Percentiles rank a stretch among this genome's conserved stretches.
Conservation (phyloP, 1,284 basidiomycete genomes). For the Ustilago lituana region DNA sequence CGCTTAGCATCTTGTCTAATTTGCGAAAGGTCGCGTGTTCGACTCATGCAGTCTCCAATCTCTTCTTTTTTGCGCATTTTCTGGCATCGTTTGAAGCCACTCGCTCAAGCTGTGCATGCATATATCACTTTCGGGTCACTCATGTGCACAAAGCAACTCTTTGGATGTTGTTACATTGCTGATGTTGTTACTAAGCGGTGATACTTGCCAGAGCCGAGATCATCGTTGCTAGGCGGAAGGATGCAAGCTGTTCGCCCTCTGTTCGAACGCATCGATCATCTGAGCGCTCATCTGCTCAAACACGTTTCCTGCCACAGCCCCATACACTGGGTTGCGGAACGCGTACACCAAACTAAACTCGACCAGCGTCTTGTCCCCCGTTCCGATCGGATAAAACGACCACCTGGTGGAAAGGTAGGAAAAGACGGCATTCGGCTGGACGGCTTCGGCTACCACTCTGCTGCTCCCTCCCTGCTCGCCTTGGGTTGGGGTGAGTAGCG, state of each 20-base stretch:
- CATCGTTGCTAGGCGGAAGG: neutral
- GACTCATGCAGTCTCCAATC: conserved; percentile 56
- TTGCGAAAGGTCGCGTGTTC: conserved; percentile 57
- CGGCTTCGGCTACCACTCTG: conserved; percentile 39
- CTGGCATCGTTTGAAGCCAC: neutral
- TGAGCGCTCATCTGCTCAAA: conserved; percentile 85
- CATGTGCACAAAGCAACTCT: too few relatives aligned
- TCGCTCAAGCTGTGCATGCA: too few relatives aligned
- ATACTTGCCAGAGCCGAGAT: neutral
- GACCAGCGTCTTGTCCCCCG: conserved; percentile 27
- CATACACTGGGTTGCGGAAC: conserved; percentile 87
- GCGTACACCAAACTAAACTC: conserved; percentile 75
- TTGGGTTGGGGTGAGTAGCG: conserved; percentile 76
- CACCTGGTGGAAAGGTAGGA: conserved; percentile 82
- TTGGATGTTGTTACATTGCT: neutral
- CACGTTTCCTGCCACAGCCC: conserved; percentile 80
- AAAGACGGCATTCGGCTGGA: conserved; percentile 76
- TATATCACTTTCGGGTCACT: too few relatives aligned
- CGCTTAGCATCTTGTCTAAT: conserved; percentile 53
- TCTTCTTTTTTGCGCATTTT: conserved; percentile 3
- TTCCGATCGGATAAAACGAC: conserved; percentile 56
- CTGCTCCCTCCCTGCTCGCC: conserved; percentile 71
- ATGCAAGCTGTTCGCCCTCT: conserved; percentile 71
- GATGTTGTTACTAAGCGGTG: neutral
- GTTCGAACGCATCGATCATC: conserved; percentile 92